These are phyloP conservation scores for Monosporozyma solicola DNA, from an alignment of 805 yeast genomes.

Conservation along the genomic window DNA sequence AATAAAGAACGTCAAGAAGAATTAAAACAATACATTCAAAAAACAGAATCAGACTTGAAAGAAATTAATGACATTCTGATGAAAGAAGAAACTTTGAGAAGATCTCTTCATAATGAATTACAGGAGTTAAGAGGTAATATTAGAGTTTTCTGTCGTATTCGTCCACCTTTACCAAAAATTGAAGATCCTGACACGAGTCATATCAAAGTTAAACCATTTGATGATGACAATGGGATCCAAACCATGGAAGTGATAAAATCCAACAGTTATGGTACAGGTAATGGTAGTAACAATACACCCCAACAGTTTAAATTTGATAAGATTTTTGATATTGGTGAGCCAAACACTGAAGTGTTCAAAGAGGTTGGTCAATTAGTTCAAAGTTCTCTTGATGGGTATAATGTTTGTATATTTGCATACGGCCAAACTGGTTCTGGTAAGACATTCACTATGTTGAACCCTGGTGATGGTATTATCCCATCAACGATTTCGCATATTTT, in stretches of 20 bases:
- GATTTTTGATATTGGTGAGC: constrained; percentile 48
- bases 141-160: constrained; percentile 77
- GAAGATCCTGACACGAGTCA: constrained; percentile 21
- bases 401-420: constrained; percentile 90
- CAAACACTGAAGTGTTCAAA: constrained; percentile 61
- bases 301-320: constrained; percentile 61
- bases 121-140: constrained; percentile 90
- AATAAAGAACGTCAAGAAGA: constrained; percentile 10
- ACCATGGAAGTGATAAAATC: constrained; percentile 15
- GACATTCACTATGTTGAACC: constrained; percentile 77
- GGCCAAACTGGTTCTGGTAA: constrained; percentile 98
- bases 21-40: constrained; percentile 19
- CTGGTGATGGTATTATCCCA: constrained; percentile 72
- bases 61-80: constrained; percentile 33
- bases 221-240: constrained; percentile 24
- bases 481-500: constrained; percentile 66
- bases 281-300: neutral
- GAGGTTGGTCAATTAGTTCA: constrained; percentile 84
- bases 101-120: constrained; percentile 59
- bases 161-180: constrained; percentile 41
- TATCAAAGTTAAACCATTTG: constrained; percentile 25
- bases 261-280: neutral
- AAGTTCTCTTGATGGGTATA: constrained; percentile 77
- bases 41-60: constrained; percentile 26
- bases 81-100: constrained; percentile 45